These are phyloP conservation scores for Puccinia polysora DNA, from an alignment of 1,284 basidiomycete genomes.

Conservation along the genomic window DNA sequence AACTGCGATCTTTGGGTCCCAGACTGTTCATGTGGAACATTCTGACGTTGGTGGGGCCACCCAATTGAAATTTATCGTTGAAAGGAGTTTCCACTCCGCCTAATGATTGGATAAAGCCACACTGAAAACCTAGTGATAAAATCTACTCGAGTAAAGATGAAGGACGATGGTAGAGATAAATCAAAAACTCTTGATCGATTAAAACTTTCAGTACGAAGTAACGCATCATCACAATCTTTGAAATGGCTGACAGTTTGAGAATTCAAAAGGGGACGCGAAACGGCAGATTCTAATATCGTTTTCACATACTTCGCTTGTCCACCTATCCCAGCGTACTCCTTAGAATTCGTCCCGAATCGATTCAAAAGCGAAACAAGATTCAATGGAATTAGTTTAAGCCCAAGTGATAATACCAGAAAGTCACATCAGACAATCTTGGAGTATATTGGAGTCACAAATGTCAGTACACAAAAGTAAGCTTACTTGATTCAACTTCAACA, in stretches of 20 bases:
- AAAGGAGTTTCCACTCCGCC: constrained; percentile 58
- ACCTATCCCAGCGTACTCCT: constrained; percentile 72
- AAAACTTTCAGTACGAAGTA: neutral
- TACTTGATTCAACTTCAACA: constrained; percentile 29
- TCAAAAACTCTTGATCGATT: neutral
- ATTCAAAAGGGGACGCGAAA: constrained; percentile 61
- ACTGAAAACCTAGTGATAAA: constrained; percentile 62
- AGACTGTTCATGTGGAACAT: constrained; percentile 79
- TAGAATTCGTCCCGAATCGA: no score
- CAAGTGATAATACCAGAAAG: no score
- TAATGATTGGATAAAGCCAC: constrained; percentile 64
- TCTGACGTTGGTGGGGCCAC: constrained; percentile 83
- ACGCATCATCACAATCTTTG: neutral
- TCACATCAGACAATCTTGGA: no score
- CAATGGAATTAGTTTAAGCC: no score
- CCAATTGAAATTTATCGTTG: constrained; percentile 85
- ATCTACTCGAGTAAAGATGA: constrained; percentile 55
- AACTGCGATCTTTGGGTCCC: constrained; percentile 74
- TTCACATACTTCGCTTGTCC: constrained; percentile 67
- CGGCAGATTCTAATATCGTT: constrained; percentile 63
- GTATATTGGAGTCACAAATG: no score
- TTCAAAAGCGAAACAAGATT: no score
- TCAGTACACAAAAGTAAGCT: no score
- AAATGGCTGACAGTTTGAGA: constrained; percentile 53
- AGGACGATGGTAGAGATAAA: neutral